phyloP scores from a whole-genome alignment of 139 green algal genomes.

The Picochlorum sp. region DNA sequence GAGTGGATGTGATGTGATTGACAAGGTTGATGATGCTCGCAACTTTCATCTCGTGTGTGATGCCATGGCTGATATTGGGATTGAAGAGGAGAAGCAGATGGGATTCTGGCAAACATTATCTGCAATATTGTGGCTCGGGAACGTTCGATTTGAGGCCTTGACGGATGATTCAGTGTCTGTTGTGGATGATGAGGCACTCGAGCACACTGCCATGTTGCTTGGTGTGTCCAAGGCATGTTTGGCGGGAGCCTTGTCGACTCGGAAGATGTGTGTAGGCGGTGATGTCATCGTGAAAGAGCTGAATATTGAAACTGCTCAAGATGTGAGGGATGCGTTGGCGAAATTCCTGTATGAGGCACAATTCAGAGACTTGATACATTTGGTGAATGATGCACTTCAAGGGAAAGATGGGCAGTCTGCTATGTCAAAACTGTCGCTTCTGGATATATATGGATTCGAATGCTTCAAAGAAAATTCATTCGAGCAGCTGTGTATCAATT shows the following conservation, averaged over 20 bases:
- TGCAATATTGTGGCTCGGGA: constrained; percentile 80
- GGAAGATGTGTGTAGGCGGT: constrained; percentile 41
- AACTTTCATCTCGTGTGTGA: constrained; percentile 53
- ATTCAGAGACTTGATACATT: constrained; percentile 63
- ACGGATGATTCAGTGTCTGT: constrained; percentile 13
- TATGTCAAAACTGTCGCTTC: constrained; percentile 40
- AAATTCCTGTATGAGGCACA: constrained; percentile 69
- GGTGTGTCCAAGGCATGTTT: constrained; percentile 29
- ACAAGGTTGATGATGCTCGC: constrained; percentile 61
- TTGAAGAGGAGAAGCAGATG: constrained; percentile 44
- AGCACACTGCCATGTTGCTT: constrained; percentile 33
- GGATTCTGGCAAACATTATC: constrained; percentile 55
- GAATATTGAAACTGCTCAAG: constrained; percentile 41
- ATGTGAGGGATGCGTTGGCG: constrained; percentile 58
- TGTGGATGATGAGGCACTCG: constrained; percentile 15
- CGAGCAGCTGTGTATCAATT: constrained; percentile 98
- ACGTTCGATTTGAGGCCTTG: constrained; percentile 60
- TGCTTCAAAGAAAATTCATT: constrained; percentile 67
- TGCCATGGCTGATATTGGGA: constrained; percentile 76
- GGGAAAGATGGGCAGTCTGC: constrained; percentile 36
- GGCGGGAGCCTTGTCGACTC: constrained; percentile 37
- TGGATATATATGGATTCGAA: constrained; percentile 94
- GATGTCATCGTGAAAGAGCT: constrained; percentile 57
- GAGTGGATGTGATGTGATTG: constrained; percentile 51
- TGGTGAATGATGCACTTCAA: constrained; percentile 59